These are phyloP conservation scores for Leucaena leucocephala DNA, from an alignment of 306 rosid species.

Conservation along the genomic window DNA sequence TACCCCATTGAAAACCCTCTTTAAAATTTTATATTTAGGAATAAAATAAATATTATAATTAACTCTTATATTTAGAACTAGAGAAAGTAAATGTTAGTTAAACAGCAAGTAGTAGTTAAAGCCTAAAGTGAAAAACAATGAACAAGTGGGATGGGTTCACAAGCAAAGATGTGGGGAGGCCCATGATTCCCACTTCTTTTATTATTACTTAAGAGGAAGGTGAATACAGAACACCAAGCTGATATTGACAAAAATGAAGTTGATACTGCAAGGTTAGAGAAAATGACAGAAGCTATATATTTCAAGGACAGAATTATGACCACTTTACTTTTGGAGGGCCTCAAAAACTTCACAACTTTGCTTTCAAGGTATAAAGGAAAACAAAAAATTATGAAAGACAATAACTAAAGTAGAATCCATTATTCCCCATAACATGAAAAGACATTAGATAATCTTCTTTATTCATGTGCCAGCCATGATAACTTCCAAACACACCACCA, in stretches of 20 bases:
- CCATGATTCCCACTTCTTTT: constrained; percentile 28
- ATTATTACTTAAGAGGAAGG: constrained; percentile 23
- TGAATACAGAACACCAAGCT: constrained; percentile 29
- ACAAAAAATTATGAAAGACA: neutral
- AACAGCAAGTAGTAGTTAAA: no score
- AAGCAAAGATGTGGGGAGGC: constrained; percentile 36
- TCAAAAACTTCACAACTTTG: constrained; percentile 10
- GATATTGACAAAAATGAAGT: constrained; percentile 36
- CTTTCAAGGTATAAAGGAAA: constrained; percentile 21
- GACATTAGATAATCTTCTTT: neutral
- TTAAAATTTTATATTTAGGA: no score
- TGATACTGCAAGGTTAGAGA: constrained; percentile 39
- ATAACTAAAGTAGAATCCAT: constrained; percentile 31
- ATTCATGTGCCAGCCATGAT: constrained; percentile 15
- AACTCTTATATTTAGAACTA: no score
- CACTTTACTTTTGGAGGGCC: constrained; percentile 31
- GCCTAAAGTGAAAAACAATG: constrained; percentile 10
- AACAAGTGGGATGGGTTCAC: constrained; percentile 36
- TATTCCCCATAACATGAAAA: constrained; percentile 24
- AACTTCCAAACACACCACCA: constrained; percentile 46
- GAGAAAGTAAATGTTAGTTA: no score
- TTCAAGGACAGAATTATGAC: constrained; percentile 25
- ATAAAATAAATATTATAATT: no score
- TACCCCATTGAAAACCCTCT: no score
- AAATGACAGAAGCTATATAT: constrained; percentile 37